Evolutionary conservation across 2,329 filamentous ascomycete genomes (phyloP).

Genomic region (Stachybotrys chlorohalonatus): DNA sequence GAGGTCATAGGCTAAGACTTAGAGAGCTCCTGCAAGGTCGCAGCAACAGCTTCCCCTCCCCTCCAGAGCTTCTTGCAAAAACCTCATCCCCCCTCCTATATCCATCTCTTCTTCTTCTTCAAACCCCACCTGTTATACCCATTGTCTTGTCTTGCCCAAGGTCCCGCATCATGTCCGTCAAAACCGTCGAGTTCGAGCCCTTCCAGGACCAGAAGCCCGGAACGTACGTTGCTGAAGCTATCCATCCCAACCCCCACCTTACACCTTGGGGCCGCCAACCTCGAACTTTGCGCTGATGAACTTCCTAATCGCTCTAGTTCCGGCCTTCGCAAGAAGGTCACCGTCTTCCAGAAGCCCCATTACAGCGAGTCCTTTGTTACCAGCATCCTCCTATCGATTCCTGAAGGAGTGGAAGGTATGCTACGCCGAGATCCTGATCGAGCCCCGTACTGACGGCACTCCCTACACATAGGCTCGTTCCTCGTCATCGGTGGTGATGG

Average conservation of each 20-base stretch:
- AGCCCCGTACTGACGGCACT: not conserved
- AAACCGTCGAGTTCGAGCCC: conserved; percentile 73
- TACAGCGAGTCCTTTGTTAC: conserved; percentile 96
- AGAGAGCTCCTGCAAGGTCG: not conserved
- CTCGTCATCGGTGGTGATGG: conserved; percentile 97
- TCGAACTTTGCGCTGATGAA: conserved; percentile 5
- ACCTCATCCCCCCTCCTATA: not conserved
- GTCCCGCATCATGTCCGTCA: conserved; percentile 51
- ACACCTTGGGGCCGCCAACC: not conserved
- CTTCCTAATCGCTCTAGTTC: conserved; percentile 48
- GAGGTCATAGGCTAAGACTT: not conserved
- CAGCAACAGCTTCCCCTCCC: not conserved
- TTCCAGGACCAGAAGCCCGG: conserved; percentile 97
- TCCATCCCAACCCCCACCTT: conserved; percentile 2
- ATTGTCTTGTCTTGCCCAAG: conserved; percentile 1
- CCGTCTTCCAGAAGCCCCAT: conserved; percentile 88
- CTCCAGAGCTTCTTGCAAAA: not conserved
- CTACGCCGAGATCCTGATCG: not conserved
- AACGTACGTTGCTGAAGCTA: conserved; percentile 62
- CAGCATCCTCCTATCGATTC: conserved; percentile 91
- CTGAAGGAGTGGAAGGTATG: conserved; percentile 76
- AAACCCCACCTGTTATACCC: conserved; percentile 4
- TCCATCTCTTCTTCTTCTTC: conserved; percentile 1
- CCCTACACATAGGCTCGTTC: conserved; percentile 48
- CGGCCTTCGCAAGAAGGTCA: conserved; percentile 97